A percentile compares a stretch with the other conserved stretches of the same genome.
These are phyloP conservation scores for Allomyces macrogynus DNA, from an alignment of 192 early-diverging fungal species.

Conservation along the genomic window DNA sequence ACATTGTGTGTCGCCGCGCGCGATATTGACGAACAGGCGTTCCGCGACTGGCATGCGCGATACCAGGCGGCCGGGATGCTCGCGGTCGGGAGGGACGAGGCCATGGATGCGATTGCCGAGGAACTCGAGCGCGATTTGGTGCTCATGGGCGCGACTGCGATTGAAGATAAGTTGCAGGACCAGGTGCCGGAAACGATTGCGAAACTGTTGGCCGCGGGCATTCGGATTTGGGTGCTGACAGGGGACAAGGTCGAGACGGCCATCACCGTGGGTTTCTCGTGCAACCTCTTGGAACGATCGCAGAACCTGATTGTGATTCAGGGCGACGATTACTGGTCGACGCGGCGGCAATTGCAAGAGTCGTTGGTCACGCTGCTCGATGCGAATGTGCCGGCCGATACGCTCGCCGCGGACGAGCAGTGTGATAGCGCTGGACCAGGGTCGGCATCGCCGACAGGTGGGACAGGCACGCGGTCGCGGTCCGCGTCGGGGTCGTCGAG, in stretches of 20 bases:
- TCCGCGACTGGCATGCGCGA: slow-evolving; percentile 46
- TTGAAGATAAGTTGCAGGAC: slow-evolving; percentile 93
- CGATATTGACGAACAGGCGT: slow-evolving; percentile 48
- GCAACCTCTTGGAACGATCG: slow-evolving; percentile 21
- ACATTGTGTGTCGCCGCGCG: slow-evolving; percentile 74
- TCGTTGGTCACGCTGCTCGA: not conserved
- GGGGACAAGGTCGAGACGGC: slow-evolving; percentile 98
- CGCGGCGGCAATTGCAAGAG: not conserved
- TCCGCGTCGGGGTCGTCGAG: not conserved
- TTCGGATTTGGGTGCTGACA: slow-evolving; percentile 94
- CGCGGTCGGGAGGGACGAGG: slow-evolving; percentile 46
- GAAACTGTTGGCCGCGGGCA: slow-evolving; percentile 57
- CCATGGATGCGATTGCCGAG: slow-evolving; percentile 47
- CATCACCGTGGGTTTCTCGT: slow-evolving; percentile 89
- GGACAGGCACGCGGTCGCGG: not conserved
- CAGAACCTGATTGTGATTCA: slow-evolving; percentile 34
- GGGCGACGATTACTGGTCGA: not conserved
- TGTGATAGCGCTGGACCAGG: not conserved
- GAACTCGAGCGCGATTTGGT: slow-evolving; percentile 61
- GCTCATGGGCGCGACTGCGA: slow-evolving; percentile 82
- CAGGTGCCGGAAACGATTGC: slow-evolving; percentile 83
- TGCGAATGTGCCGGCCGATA: not conserved
- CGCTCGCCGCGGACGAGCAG: not conserved
- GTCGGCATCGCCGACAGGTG: not conserved
- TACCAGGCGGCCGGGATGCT: slow-evolving; percentile 52